Conservation (phyloP, 2,329 filamentous ascomycete genomes). For the Phoma sp. region DNA sequence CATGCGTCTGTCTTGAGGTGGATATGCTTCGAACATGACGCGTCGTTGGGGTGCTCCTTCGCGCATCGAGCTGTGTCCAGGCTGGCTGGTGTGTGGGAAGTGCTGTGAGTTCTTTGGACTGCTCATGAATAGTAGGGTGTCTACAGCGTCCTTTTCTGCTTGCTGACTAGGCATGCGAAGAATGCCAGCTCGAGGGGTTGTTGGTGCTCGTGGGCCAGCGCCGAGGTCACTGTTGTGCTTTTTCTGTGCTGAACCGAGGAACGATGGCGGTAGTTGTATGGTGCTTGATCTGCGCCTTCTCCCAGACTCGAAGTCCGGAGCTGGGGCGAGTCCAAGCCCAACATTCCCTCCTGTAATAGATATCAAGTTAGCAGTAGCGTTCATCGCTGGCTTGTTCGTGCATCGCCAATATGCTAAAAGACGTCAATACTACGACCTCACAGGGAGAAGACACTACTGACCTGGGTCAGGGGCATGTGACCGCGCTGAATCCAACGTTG, state of each 20-base stretch:
- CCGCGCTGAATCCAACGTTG: constrained; percentile 35
- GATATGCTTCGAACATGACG: constrained; percentile 47
- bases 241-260: constrained; percentile 35
- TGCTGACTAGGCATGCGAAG: constrained; percentile 74
- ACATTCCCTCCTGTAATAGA: constrained; percentile 34
- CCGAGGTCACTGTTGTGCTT: constrained; percentile 44
- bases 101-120: constrained; percentile 71
- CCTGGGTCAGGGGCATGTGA: constrained; percentile 32
- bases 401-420: constrained; percentile 38
- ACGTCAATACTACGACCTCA: neutral
- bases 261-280: constrained; percentile 40
- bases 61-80: constrained; percentile 39
- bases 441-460: constrained; percentile 18
- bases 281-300: constrained; percentile 47
- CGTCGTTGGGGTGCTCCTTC: constrained; percentile 40
- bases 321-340: constrained; percentile 39
- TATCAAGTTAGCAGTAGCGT: constrained; percentile 37
- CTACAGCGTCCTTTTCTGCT: constrained; percentile 79
- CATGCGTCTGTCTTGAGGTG: constrained; percentile 31
- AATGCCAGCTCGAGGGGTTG: constrained; percentile 54
- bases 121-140: constrained; percentile 81
- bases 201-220: constrained; percentile 35
- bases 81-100: constrained; percentile 33
- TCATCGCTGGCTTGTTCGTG: constrained; percentile 33
- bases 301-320: constrained; percentile 40